Conservation (phyloP, 1,284 basidiomycete species). For the Coniferiporia weirii region DNA sequence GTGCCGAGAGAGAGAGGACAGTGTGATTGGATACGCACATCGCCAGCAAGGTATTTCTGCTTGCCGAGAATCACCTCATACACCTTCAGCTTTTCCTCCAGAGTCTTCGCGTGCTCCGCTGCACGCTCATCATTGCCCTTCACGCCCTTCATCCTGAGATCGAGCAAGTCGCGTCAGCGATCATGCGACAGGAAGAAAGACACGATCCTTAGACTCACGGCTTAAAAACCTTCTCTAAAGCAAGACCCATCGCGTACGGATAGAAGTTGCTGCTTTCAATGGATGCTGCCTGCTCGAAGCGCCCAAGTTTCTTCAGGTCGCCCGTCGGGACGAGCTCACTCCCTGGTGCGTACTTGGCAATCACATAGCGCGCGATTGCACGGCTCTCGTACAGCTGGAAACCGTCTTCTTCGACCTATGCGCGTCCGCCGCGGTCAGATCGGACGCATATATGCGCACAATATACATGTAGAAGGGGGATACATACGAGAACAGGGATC, state of each 20-base stretch:
- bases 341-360: constrained; percentile 23
- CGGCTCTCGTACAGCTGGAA: constrained; percentile 26
- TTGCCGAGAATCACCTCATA: constrained; percentile 44
- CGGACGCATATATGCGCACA: no score
- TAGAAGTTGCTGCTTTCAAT: constrained; percentile 33
- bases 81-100: constrained; percentile 36
- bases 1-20: background rate
- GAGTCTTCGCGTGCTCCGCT: constrained; percentile 22
- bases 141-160: constrained; percentile 15
- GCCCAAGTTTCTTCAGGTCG: constrained; percentile 23
- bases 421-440: background rate
- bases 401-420: constrained; percentile 16
- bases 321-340: constrained; percentile 22
- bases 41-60: constrained; percentile 43
- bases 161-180: background rate
- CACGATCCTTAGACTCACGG: constrained; percentile 26
- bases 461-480: background rate
- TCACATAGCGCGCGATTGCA: constrained; percentile 30
- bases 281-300: constrained; percentile 30
- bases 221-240: constrained; percentile 33
- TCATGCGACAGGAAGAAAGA: constrained; percentile 27
- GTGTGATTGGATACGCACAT: constrained; percentile 30
- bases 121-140: constrained; percentile 25
- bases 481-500: background rate
- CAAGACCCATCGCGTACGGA: constrained; percentile 21